phyloP scores from a whole-genome alignment of 2,329 filamentous ascomycete genomes.

The Dothideomycetidae sp. region DNA sequence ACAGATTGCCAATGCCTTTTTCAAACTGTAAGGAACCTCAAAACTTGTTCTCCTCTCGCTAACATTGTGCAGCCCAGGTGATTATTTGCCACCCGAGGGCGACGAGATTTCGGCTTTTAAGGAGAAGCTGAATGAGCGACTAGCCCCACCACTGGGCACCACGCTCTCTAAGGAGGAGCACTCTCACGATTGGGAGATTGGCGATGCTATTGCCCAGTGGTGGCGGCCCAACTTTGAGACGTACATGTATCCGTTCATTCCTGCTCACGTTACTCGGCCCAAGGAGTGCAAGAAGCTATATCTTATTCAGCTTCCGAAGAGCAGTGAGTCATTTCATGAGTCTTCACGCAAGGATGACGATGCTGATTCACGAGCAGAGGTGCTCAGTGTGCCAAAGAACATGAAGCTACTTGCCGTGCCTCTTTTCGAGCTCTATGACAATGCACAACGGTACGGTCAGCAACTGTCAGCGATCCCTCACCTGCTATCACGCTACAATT shows the following conservation, averaged over 20 bases:
- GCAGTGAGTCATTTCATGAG: conserved; percentile 48
- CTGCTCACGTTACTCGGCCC: conserved; percentile 84
- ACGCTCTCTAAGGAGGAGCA: conserved; percentile 56
- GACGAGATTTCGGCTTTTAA: conserved; percentile 96
- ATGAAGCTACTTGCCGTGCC: conserved; percentile 98
- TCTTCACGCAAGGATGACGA: neutral
- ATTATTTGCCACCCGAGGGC: conserved; percentile 80
- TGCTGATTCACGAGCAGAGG: conserved; percentile 43
- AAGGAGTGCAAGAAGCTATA: conserved; percentile 99
- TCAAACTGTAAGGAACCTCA: conserved; percentile 57
- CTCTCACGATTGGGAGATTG: conserved; percentile 67
- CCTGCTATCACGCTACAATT: conserved; percentile 86
- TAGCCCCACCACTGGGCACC: conserved; percentile 71
- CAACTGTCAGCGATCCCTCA: conserved; percentile 95
- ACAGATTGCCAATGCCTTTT: conserved; percentile 98
- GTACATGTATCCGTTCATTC: conserved; percentile 98
- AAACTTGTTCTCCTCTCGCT: neutral
- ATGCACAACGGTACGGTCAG: conserved; percentile 84
- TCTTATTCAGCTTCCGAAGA: conserved; percentile 84
- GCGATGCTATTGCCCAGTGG: conserved; percentile 93
- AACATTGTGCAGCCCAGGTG: conserved; percentile 52
- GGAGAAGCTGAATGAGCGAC: conserved; percentile 73
- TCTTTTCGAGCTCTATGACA: conserved; percentile 95
- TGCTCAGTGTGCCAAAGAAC: conserved; percentile 94
- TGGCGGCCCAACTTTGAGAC: conserved; percentile 99